Percentiles rank a stretch among this genome's conserved stretches.
phyloP scores from a whole-genome alignment of 2,329 filamentous ascomycete genomes.

The Alternaria novae-zelandiae region DNA sequence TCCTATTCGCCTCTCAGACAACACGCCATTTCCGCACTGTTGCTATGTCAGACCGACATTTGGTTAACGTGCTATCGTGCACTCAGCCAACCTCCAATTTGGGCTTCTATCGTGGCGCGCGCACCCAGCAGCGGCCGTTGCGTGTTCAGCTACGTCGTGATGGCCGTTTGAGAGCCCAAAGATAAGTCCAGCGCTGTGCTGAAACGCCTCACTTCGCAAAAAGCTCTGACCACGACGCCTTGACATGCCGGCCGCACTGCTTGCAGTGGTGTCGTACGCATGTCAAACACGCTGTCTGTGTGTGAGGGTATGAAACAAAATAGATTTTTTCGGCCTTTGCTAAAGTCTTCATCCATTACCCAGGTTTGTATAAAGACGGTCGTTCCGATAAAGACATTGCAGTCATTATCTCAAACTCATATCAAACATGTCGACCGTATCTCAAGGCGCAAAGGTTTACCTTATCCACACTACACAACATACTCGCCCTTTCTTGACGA shows the following conservation, averaged over 20 bases:
- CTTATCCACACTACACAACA: constrained; percentile 13
- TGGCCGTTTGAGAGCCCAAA: not conserved
- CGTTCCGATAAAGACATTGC: not conserved
- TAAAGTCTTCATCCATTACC: not conserved
- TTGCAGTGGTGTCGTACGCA: not conserved
- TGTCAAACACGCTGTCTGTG: not conserved
- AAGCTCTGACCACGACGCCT: not conserved
- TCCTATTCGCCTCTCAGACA: not conserved
- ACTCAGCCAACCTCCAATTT: not conserved
- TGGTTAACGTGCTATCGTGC: not conserved
- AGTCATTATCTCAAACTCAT: not conserved
- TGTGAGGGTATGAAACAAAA: not conserved
- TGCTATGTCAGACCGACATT: not conserved
- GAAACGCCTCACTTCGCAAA: not conserved
- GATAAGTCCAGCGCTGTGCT: not conserved
- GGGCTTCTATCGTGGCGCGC: not conserved
- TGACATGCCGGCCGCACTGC: not conserved
- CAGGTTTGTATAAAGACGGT: not conserved
- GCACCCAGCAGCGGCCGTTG: not conserved
- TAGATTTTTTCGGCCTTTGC: not conserved
- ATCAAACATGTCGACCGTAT: not conserved
- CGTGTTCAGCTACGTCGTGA: not conserved
- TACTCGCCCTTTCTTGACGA: constrained; percentile 18
- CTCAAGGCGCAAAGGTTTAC: constrained; percentile 8
- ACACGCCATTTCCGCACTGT: not conserved